Evolutionary conservation across 2,329 filamentous ascomycete genomes (phyloP).

Genomic region (Colletotrichum tabaci): DNA sequence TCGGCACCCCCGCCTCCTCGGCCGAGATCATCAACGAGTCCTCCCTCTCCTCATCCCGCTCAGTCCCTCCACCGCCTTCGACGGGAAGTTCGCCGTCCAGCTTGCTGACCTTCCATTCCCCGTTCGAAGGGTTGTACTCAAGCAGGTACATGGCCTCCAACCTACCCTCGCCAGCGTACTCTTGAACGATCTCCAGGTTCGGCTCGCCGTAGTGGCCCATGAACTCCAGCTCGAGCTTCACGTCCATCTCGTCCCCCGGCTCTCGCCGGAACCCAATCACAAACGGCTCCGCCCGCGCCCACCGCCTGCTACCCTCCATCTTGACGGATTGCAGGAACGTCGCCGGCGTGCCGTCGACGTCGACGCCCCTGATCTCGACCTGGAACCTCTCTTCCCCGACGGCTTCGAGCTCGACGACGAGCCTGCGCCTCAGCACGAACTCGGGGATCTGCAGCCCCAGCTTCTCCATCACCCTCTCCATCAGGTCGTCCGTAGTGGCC

Average conservation of each 20-base stretch:
- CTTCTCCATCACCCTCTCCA: conserved; percentile 57
- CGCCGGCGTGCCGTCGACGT: conserved; percentile 58
- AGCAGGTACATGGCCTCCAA: conserved; percentile 46
- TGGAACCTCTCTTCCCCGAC: conserved; percentile 45
- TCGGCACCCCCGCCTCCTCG: conserved; percentile 8
- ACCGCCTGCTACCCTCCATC: conserved; percentile 54
- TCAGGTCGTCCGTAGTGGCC: conserved; percentile 56
- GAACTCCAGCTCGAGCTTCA: conserved; percentile 60
- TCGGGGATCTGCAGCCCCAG: conserved; percentile 53
- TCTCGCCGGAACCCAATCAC: conserved; percentile 52
- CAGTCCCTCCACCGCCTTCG: not conserved
- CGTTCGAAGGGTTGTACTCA: conserved; percentile 48
- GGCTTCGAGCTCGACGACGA: conserved; percentile 49
- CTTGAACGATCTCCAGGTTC: conserved; percentile 50
- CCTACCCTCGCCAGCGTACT: conserved; percentile 35
- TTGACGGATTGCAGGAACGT: conserved; percentile 59
- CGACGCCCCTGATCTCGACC: conserved; percentile 53
- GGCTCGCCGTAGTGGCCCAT: conserved; percentile 65
- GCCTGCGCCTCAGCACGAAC: conserved; percentile 55
- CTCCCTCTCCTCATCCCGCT: conserved; percentile 1
- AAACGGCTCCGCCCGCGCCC: conserved; percentile 56
- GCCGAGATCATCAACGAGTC: conserved; percentile 18
- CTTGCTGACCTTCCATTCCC: conserved; percentile 46
- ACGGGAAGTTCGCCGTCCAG: not conserved
- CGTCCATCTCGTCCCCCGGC: conserved; percentile 43